A percentile compares a stretch with the other conserved stretches of the same genome.
These are phyloP conservation scores for Candida takata DNA, from an alignment of 805 yeast genomes.

Conservation along the genomic window DNA sequence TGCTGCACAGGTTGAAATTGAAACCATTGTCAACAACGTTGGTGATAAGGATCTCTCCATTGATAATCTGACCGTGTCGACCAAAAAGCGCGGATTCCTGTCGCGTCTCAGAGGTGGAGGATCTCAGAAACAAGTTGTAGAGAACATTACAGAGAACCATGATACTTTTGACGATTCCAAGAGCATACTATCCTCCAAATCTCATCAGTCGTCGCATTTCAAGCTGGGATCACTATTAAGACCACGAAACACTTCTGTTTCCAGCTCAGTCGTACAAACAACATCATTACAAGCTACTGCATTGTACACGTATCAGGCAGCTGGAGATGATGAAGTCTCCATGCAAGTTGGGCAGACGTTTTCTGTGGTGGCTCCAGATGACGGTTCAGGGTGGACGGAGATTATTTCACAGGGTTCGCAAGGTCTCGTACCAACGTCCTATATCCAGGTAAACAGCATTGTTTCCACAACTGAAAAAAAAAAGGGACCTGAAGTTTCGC, in stretches of 20 bases:
- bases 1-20: slow-evolving; percentile 78
- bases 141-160: slow-evolving; percentile 1
- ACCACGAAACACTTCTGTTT: slow-evolving; percentile 9
- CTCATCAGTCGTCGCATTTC: slow-evolving; percentile 12
- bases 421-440: slow-evolving; percentile 85
- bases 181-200: slow-evolving; percentile 15
- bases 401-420: slow-evolving; percentile 41
- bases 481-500: slow-evolving; percentile 19
- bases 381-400: slow-evolving; percentile 85
- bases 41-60: slow-evolving; percentile 65
- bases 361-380: slow-evolving; percentile 57
- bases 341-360: slow-evolving; percentile 56
- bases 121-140: slow-evolving; percentile 13
- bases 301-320: slow-evolving; percentile 35
- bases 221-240: slow-evolving; percentile 18
- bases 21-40: slow-evolving; percentile 80
- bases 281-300: slow-evolving; percentile 38
- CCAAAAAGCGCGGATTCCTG: slow-evolving; percentile 59
- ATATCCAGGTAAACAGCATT: slow-evolving; percentile 43
- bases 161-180: slow-evolving; percentile 17
- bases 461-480: slow-evolving; percentile 3
- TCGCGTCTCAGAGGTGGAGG: slow-evolving; percentile 24
- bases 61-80: slow-evolving; percentile 38
- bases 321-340: slow-evolving; percentile 70
- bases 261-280: slow-evolving; percentile 3